Conservation (phyloP, 345 rosid genomes). For the Syzygium aqueum region DNA sequence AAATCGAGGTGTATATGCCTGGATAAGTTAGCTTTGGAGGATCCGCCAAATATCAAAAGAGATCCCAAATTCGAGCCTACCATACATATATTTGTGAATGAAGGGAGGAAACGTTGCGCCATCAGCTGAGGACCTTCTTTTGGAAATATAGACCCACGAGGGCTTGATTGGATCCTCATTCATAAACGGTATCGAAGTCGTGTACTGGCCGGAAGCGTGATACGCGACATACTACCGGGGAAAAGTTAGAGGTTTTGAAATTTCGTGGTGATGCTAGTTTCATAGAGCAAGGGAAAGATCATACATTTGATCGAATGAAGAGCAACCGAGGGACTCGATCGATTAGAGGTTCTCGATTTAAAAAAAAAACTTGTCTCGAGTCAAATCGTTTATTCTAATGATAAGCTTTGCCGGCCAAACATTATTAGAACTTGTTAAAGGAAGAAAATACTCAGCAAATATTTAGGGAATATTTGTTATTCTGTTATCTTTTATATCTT, state of each 20-base stretch:
- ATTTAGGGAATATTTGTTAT: no score
- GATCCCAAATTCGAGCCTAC: background rate
- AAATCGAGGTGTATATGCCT: background rate
- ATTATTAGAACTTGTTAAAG: background rate
- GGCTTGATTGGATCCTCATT: fast-evolving
- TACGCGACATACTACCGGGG: no score
- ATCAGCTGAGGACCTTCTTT: background rate
- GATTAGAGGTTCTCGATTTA: background rate
- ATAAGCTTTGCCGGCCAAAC: background rate
- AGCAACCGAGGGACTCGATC: background rate
- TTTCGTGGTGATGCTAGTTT: background rate
- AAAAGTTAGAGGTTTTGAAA: background rate
- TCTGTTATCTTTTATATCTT: no score
- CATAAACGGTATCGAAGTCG: fast-evolving
- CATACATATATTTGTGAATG: no score
- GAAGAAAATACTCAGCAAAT: no score
- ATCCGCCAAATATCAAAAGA: background rate
- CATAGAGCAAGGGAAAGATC: background rate
- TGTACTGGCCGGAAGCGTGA: background rate
- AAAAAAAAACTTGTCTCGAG: background rate
- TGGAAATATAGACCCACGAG: background rate
- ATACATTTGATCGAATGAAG: background rate
- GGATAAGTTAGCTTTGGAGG: background rate
- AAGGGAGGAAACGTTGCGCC: background rate
- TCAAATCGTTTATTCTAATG: background rate